These are phyloP conservation scores for Serpula lacrymans DNA, from an alignment of 768 basidiomycete species.

Conservation along the genomic window DNA sequence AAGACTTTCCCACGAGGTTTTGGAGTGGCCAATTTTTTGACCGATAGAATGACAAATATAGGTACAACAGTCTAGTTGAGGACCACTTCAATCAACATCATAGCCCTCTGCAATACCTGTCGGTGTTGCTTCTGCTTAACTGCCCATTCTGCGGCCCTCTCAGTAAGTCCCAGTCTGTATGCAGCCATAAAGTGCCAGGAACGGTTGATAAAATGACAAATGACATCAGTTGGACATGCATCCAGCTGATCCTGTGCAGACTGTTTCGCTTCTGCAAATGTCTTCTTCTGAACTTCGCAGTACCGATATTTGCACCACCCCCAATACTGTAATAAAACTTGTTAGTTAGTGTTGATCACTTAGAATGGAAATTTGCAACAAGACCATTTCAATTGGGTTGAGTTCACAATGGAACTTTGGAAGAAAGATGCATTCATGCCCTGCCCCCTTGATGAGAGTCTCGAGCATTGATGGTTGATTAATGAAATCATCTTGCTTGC, in stretches of 20 bases:
- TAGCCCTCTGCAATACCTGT: constrained; percentile 21
- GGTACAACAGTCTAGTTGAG: constrained; percentile 11
- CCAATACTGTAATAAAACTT: constrained; percentile 25
- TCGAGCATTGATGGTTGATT: constrained; percentile 34
- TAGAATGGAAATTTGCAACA: not conserved
- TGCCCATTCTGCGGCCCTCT: constrained; percentile 36
- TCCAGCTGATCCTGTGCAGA: constrained; percentile 23
- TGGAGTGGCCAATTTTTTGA: not conserved
- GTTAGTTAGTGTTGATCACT: not conserved
- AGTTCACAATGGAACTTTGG: constrained; percentile 33
- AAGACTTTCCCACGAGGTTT: not conserved
- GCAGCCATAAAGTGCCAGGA: constrained; percentile 35
- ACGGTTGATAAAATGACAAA: constrained; percentile 33
- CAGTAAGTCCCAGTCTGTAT: constrained; percentile 32
- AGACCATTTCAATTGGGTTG: not conserved
- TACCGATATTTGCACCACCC: constrained; percentile 36
- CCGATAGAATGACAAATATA: too few relatives aligned
- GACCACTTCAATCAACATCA: constrained; percentile 32
- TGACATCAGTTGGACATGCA: constrained; percentile 33
- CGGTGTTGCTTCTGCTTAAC: constrained; percentile 36
- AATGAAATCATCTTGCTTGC: constrained; percentile 37
- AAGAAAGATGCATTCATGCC: constrained; percentile 38
- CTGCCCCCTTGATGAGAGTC: constrained; percentile 23
- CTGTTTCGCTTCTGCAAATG: constrained; percentile 30
- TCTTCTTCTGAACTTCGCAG: constrained; percentile 26